Conservation (phyloP, 176 grass and related monocot genomes). For the Avena atlantica region DNA sequence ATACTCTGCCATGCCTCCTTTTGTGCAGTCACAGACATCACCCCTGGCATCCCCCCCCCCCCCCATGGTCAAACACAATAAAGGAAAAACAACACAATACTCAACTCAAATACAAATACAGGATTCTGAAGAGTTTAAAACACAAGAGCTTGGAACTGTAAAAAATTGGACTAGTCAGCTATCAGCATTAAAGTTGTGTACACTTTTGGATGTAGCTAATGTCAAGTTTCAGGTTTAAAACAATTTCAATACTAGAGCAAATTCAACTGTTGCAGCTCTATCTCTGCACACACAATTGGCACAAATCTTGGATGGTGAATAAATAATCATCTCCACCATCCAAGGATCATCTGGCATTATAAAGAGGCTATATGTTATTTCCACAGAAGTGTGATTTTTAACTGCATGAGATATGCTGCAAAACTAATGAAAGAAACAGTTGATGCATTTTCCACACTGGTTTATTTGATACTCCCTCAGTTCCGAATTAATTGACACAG, state of each 20-base stretch:
- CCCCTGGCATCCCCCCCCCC: background rate
- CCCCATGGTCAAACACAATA: background rate
- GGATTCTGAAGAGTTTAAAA: background rate
- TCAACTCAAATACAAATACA: background rate
- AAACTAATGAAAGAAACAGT: background rate
- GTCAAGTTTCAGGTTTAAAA: background rate
- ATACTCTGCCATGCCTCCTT: background rate
- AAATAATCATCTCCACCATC: background rate
- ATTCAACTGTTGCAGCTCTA: slow-evolving; percentile 2
- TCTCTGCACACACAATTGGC: background rate
- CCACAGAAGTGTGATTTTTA: background rate
- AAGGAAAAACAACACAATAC: background rate
- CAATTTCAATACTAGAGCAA: background rate
- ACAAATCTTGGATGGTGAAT: slow-evolving; percentile 9
- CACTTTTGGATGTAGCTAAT: background rate
- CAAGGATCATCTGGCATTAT: background rate
- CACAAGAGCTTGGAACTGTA: background rate
- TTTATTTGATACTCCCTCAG: background rate
- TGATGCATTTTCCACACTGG: background rate
- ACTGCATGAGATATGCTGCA: background rate
- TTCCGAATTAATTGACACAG: too few relatives aligned
- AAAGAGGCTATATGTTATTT: slow-evolving; percentile 17
- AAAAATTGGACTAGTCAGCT: background rate
- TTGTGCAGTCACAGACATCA: background rate
- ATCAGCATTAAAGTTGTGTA: background rate